phyloP scores from a whole-genome alignment of 192 early-diverging fungal species.

The Glomus cerebriforme region DNA sequence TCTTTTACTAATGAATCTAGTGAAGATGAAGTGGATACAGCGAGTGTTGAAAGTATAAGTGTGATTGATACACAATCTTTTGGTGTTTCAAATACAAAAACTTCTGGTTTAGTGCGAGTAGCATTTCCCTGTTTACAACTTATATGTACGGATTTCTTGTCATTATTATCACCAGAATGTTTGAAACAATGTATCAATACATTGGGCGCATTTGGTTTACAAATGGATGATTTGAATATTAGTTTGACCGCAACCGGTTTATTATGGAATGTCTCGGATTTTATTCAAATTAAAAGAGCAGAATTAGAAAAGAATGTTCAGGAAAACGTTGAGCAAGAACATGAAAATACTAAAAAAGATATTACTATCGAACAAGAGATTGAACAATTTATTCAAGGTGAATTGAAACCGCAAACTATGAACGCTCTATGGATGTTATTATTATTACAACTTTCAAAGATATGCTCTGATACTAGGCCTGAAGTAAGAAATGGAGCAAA shows the following conservation, averaged over 20 bases:
- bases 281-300: slow-evolving; percentile 73
- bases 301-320: slow-evolving; percentile 46
- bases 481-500: slow-evolving; percentile 94
- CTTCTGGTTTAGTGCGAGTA: slow-evolving; percentile 62
- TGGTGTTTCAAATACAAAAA: slow-evolving; percentile 32
- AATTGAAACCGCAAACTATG: slow-evolving; percentile 38
- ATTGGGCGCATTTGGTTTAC: slow-evolving; percentile 76
- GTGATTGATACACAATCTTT: not conserved
- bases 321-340: not conserved
- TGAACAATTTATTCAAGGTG: slow-evolving; percentile 42
- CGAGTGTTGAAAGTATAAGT: not conserved
- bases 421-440: slow-evolving; percentile 89
- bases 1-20: slow-evolving; percentile 16
- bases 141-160: slow-evolving; percentile 93
- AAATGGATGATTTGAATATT: slow-evolving; percentile 92
- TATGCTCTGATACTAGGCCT: slow-evolving; percentile 82
- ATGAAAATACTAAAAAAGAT: not conserved
- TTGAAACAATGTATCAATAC: slow-evolving; percentile 82
- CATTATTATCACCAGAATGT: slow-evolving; percentile 71
- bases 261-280: slow-evolving; percentile 92
- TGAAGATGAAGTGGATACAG: slow-evolving; percentile 17
- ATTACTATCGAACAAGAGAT: slow-evolving; percentile 31
- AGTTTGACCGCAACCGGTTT: slow-evolving; percentile 89
- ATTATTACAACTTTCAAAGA: slow-evolving; percentile 75
- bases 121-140: slow-evolving; percentile 93